Conservation (phyloP, 1,284 basidiomycete species). For the Ustilago xerochloae region DNA sequence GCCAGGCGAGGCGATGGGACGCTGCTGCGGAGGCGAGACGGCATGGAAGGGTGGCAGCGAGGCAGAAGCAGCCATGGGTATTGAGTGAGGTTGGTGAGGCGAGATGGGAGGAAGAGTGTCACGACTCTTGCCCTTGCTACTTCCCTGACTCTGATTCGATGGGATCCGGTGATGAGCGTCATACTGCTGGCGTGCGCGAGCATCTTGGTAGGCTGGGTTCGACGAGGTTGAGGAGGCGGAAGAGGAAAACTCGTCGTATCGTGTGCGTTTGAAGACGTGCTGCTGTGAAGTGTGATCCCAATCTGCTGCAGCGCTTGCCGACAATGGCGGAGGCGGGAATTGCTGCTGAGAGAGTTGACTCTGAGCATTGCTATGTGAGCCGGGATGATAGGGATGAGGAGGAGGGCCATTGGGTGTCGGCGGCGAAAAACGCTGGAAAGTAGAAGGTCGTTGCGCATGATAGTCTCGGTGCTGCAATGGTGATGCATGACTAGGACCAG, state of each 20-base stretch:
- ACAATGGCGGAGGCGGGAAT: conserved; percentile 28
- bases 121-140: conserved; percentile 27
- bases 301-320: conserved; percentile 32
- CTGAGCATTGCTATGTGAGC: conserved; percentile 1
- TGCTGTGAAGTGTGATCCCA: conserved; percentile 43
- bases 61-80: conserved; percentile 24
- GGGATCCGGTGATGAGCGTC: conserved; percentile 34
- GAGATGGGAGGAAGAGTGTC: conserved; percentile 32
- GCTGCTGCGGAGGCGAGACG: conserved; percentile 10
- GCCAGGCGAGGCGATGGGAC: conserved; percentile 12
- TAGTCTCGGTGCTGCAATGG: conserved; percentile 23
- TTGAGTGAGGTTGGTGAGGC: conserved; percentile 23
- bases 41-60: conserved; percentile 25
- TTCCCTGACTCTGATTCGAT: conserved; percentile 35
- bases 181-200: conserved; percentile 17
- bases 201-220: conserved; percentile 18
- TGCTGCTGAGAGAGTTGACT: conserved; percentile 15
- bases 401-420: not conserved
- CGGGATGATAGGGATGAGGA: conserved; percentile 10
- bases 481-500: conserved; percentile 6
- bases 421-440: conserved; percentile 11
- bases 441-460: conserved; percentile 9
- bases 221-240: conserved; percentile 26
- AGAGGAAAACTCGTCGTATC: conserved; percentile 31
- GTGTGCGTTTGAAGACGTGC: conserved; percentile 36